Evolutionary conservation across 2,329 filamentous ascomycete genomes (phyloP), one percentile per base, ranked within the genome.

Genomic region (Amesomyces nigricolor): DNA sequence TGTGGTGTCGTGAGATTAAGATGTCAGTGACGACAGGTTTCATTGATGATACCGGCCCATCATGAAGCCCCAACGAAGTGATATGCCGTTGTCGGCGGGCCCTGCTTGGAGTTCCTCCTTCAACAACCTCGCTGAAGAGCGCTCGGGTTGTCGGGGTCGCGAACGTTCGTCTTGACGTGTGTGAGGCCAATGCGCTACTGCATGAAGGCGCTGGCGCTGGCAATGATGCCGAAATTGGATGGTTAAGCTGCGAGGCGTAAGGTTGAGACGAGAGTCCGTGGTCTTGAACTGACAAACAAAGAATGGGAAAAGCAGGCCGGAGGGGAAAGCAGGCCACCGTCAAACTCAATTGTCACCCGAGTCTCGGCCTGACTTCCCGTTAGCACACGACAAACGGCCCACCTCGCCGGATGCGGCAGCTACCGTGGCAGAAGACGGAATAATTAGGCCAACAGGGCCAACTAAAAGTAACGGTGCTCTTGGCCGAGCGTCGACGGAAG

Each of bases 31-130:
- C 44, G 44, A 52, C 29, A 32, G 30, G 37, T 50, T 29, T 48
- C 17, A 46, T 53, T 35, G 52, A 54, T 29, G 19, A 40, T 48
- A 45, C 44, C 49, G 54, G 50, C 56, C 51, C 59, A 59, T 61
- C 49, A 43, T 50, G 53, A 46, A 49, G 43, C 40, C 47, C 39
- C 14, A 55, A 47, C 29, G 56, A 38, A 57, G 60, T 63, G 59
- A 39, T 42, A 17, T 47, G 30, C n/a, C 43, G 45, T 43, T 5
- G 32, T 35, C 32, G 29, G 39, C 6, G 8, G 38, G 17, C 2
- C 9, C 19, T 26, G n/a, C n/a, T 26, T 26, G 22, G 22, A 26
- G 22, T 26, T 5, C 4, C 22, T 26, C 22, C 22, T 26, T 26
- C 22, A 6, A 26, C 22, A 26, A 26, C 30, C 32, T 10, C 8